Percentiles rank a stretch among this genome's conserved stretches.
Conservation (phyloP, 2,329 filamentous ascomycete genomes). For the Neoascochyta sp. region DNA sequence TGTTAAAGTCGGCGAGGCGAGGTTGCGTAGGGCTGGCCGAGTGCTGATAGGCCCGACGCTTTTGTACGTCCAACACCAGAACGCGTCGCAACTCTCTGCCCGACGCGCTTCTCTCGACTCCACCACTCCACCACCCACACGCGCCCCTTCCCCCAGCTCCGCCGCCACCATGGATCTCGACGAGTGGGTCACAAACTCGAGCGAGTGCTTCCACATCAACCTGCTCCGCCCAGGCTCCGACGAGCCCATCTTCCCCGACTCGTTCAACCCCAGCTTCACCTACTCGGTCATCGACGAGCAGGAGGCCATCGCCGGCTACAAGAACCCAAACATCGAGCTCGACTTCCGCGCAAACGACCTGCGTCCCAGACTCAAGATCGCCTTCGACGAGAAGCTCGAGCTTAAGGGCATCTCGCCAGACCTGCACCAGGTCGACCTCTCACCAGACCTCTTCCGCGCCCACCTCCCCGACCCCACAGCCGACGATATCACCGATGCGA, state of each 20-base stretch:
- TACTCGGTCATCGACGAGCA: conserved; percentile 93
- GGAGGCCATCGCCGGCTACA: conserved; percentile 87
- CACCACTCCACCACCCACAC: conserved; percentile 1
- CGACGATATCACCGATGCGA: conserved; percentile 13
- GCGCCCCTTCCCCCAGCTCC: neutral
- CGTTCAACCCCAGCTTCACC: conserved; percentile 82
- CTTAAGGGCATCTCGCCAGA: conserved; percentile 59
- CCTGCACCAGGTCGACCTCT: conserved; percentile 65
- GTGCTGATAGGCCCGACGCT: too few species aligned
- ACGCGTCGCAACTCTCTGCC: conserved; percentile 12
- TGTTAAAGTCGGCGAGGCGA: conserved; percentile 1
- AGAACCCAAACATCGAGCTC: conserved; percentile 71
- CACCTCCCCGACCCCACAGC: conserved; percentile 45
- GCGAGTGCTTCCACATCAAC: conserved; percentile 39
- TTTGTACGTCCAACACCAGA: too few species aligned
- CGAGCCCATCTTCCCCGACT: conserved; percentile 50
- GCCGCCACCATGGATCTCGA: conserved; percentile 24
- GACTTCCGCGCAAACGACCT: conserved; percentile 70
- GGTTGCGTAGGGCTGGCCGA: conserved; percentile 20
- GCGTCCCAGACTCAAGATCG: conserved; percentile 69
- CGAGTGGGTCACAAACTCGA: conserved; percentile 37
- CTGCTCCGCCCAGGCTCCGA: conserved; percentile 29
- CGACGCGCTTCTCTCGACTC: conserved; percentile 5
- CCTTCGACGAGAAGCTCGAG: conserved; percentile 70
- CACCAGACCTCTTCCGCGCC: conserved; percentile 50